A percentile compares a stretch with the other conserved stretches of the same genome.
Evolutionary conservation across 2,329 filamentous ascomycete genomes (phyloP).

Genomic region (Pseudogymnoascus sp.): DNA sequence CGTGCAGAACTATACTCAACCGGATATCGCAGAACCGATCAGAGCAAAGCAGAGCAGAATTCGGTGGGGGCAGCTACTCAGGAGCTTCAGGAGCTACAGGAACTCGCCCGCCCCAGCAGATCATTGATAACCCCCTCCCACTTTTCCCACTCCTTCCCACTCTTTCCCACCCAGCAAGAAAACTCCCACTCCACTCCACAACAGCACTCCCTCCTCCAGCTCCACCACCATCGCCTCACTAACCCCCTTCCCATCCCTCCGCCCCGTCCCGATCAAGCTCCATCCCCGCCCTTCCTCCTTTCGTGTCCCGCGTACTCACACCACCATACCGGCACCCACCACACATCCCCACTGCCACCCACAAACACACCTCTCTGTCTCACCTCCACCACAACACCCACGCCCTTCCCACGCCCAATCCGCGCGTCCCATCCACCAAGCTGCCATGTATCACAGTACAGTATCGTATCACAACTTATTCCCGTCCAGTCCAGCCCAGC

Average conservation of each 20-base stretch:
- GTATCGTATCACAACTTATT: no score
- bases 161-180: not conserved
- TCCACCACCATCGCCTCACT: not conserved
- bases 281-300: not conserved
- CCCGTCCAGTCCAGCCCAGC: no score
- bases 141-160: not conserved
- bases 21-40: not conserved
- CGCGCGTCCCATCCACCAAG: not conserved
- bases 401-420: not conserved
- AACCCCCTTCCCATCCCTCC: not conserved
- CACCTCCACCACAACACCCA: not conserved
- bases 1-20: not conserved
- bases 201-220: no score
- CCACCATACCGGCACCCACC: not conserved
- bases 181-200: not conserved
- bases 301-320: not conserved
- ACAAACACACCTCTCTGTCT: not conserved
- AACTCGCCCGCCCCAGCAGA: not conserved
- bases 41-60: not conserved
- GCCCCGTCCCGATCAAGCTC: slow-evolving; percentile 1
- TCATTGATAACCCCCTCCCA: not conserved
- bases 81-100: not conserved
- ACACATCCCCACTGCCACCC: not conserved
- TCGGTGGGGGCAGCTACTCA: not conserved
- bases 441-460: no score